Conservation (phyloP, 352 stramenopile species). For the Pythium angustatum region DNA sequence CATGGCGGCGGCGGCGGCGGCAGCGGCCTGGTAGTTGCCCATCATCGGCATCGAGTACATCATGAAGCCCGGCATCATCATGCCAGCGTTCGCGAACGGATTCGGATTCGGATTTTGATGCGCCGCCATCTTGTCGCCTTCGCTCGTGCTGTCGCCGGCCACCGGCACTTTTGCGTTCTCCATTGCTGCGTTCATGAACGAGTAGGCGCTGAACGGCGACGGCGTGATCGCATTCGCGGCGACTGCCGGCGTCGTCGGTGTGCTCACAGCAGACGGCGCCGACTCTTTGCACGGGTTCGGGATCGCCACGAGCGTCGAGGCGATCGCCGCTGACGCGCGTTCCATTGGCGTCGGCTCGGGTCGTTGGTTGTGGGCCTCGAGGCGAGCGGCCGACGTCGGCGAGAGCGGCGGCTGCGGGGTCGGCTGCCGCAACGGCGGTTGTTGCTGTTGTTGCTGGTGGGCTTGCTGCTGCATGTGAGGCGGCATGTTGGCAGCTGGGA, state of each 20-base stretch:
- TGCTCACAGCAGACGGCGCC: neutral
- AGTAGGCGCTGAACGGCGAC: conserved; percentile 30
- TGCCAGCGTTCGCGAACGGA: conserved; percentile 33
- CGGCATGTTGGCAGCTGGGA: conserved; percentile 8
- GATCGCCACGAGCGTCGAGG: conserved; percentile 43
- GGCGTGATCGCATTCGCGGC: conserved; percentile 20
- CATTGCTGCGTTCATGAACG: conserved; percentile 27
- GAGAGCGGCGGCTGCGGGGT: conserved; percentile 14
- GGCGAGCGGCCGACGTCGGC: conserved; percentile 13
- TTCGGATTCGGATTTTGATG: neutral
- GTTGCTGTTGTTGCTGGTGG: conserved; percentile 30
- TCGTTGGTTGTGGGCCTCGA: conserved; percentile 23
- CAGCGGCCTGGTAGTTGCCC: conserved; percentile 42
- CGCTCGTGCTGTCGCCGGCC: conserved; percentile 18
- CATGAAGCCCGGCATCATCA: conserved; percentile 86
- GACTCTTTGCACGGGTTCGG: conserved; percentile 31
- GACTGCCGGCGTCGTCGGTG: conserved; percentile 8
- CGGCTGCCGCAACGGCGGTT: conserved; percentile 8
- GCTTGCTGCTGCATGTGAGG: conserved; percentile 19
- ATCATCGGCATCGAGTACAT: conserved; percentile 85
- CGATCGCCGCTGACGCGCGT: conserved; percentile 20
- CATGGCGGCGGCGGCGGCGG: conserved; percentile 33
- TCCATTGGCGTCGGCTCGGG: conserved; percentile 24
- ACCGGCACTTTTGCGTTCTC: neutral
- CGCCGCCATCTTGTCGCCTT: conserved; percentile 1